Conservation (phyloP, 208 protist species). For the Acanthamoeba castellanii region DNA sequence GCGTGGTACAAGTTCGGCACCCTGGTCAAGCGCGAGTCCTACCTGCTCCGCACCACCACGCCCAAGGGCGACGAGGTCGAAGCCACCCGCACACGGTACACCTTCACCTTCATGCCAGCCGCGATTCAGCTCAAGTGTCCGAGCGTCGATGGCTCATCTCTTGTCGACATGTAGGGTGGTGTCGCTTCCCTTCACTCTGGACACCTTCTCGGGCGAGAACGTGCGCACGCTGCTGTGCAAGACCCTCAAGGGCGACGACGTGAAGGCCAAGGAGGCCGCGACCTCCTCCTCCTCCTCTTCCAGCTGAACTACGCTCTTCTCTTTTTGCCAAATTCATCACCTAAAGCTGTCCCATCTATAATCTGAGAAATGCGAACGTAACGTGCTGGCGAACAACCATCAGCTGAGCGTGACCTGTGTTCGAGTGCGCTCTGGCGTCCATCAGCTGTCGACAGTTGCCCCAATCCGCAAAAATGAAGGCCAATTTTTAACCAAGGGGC, state of each 20-base stretch:
- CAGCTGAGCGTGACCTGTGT: no score
- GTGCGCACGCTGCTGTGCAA: conserved; percentile 28
- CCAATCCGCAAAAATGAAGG: background rate
- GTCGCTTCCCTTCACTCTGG: conserved; percentile 28
- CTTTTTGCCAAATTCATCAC: background rate
- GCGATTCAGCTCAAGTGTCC: background rate
- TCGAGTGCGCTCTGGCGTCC: no score
- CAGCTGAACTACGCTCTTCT: background rate
- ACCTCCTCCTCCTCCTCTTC: background rate
- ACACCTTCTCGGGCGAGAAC: background rate
- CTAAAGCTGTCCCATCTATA: background rate
- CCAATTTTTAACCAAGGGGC: background rate
- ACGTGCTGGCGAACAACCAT: no score
- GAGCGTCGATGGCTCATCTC: background rate
- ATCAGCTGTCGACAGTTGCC: background rate
- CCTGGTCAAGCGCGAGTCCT: conserved; percentile 73
- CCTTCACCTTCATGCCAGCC: background rate
- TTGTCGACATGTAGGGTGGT: background rate
- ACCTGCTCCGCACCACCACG: conserved; percentile 12
- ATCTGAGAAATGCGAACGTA: no score
- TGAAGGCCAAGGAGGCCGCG: background rate
- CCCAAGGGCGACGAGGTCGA: background rate
- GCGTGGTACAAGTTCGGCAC: conserved; percentile 79
- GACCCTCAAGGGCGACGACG: background rate
- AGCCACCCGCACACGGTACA: background rate